A percentile compares a stretch with the other conserved stretches of the same genome.
phyloP scores from a whole-genome alignment of 1,284 basidiomycete genomes.

The Ceratobasidium sp. region DNA sequence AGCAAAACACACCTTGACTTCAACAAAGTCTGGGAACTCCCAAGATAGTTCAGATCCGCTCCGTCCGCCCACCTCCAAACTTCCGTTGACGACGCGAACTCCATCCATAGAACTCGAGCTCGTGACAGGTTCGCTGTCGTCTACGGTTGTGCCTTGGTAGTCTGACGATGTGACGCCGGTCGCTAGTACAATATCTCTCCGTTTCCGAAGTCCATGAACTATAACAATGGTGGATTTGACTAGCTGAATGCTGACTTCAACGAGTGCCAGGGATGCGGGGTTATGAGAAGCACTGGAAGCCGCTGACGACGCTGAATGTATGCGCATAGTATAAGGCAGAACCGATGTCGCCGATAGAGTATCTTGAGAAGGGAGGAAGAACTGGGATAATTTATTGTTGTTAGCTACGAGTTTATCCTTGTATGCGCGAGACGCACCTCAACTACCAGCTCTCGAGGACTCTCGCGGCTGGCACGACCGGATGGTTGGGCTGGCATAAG shows the following conservation, averaged over 20 bases:
- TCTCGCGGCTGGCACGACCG: slow-evolving; percentile 1
- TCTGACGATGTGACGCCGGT: slow-evolving; percentile 10
- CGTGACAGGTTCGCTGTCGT: slow-evolving; percentile 15
- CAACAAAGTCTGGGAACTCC: slow-evolving; percentile 31
- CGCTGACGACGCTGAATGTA: slow-evolving; percentile 24
- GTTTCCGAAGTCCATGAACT: slow-evolving; percentile 33
- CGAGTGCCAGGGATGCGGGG: slow-evolving; percentile 30
- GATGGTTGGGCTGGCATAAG: slow-evolving; percentile 19
- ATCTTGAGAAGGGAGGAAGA: slow-evolving; percentile 23
- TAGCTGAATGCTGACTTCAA: slow-evolving; percentile 26
- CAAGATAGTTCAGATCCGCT: slow-evolving; percentile 35
- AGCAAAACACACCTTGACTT: slow-evolving; percentile 28
- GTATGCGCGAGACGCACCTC: slow-evolving; percentile 22
- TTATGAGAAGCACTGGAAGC: slow-evolving; percentile 3
- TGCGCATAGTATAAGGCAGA: slow-evolving; percentile 37
- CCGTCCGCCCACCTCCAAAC: slow-evolving; percentile 10
- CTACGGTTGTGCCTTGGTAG: slow-evolving; percentile 17
- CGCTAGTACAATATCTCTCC: slow-evolving; percentile 21
- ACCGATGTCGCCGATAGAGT: slow-evolving; percentile 12
- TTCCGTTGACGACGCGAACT: slow-evolving; percentile 30
- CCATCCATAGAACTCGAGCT: slow-evolving; percentile 22
- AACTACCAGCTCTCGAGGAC: slow-evolving; percentile 9
- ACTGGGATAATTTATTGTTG: not conserved
- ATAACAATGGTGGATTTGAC: slow-evolving; percentile 19
- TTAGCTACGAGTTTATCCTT: too few relatives aligned